Evolutionary conservation across 305 asterid genomes (phyloP).

Genomic region (Fraxinus greggii): DNA sequence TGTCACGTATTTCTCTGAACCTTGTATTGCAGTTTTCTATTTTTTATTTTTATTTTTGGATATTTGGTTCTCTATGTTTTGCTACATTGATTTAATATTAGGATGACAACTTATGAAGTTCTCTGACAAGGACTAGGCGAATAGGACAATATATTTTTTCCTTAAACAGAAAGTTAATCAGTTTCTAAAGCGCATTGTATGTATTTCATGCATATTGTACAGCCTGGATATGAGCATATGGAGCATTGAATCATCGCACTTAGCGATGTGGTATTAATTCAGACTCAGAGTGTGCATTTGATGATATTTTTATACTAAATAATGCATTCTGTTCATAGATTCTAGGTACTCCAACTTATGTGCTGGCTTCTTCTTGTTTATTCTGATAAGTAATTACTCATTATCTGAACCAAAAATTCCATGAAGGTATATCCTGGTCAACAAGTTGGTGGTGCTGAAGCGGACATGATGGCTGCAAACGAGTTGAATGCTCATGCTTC

Average conservation of each 20-base stretch:
- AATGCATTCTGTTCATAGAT: background rate
- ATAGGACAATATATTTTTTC: background rate
- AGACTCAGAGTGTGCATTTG: background rate
- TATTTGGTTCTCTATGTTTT: background rate
- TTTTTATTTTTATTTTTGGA: background rate
- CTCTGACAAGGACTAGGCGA: background rate
- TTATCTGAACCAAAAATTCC: slow-evolving; percentile 12
- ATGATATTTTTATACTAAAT: background rate
- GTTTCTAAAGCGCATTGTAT: background rate
- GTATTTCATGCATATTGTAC: background rate
- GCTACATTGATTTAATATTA: background rate
- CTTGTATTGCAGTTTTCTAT: background rate
- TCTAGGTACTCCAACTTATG: background rate
- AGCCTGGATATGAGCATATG: background rate
- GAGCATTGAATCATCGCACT: background rate
- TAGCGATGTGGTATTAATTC: background rate
- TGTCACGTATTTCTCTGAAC: background rate
- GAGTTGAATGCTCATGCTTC: slow-evolving; percentile 84
- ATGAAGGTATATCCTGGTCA: slow-evolving; percentile 96
- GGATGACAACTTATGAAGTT: background rate
- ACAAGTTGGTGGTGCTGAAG: slow-evolving; percentile 84
- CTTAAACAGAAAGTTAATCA: background rate
- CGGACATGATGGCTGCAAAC: slow-evolving; percentile 94
- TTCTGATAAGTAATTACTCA: slow-evolving; percentile 4
- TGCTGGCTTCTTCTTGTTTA: slow-evolving; percentile 24